Evolutionary conservation across 225 moss, liverwort and hornwort genomes (phyloP).

Genomic region (Physcomitrium patens): DNA sequence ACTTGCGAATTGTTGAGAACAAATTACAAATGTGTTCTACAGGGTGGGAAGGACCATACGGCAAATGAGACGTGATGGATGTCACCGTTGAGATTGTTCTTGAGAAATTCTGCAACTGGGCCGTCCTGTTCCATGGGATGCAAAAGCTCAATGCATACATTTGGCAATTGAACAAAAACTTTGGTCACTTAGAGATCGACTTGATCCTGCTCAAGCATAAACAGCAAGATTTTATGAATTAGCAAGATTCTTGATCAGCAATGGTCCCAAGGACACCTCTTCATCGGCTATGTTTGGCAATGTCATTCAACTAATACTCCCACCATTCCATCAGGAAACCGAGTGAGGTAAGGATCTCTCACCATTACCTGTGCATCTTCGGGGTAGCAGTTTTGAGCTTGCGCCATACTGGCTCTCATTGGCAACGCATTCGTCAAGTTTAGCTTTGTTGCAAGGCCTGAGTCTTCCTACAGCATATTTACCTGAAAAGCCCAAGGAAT

Average conservation of each 20-base stretch:
- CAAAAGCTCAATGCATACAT: slow-evolving; percentile 73
- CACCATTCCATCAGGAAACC: slow-evolving; percentile 77
- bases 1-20: neutral
- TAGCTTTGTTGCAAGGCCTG: slow-evolving; percentile 72
- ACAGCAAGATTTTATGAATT: neutral
- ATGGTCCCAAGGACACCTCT: too few relatives aligned
- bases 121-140: slow-evolving; percentile 64
- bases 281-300: too few relatives aligned
- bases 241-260: too few relatives aligned
- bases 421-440: slow-evolving; percentile 73
- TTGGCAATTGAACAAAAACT: slow-evolving; percentile 75
- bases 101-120: slow-evolving; percentile 67
- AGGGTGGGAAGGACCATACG: slow-evolving; percentile 34
- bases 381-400: slow-evolving; percentile 79
- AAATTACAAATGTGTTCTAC: neutral
- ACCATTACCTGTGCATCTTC: slow-evolving; percentile 68
- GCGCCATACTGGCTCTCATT: slow-evolving; percentile 64
- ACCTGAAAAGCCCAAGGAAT: slow-evolving; percentile 24
- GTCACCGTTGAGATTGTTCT: slow-evolving; percentile 70
- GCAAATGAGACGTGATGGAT: slow-evolving; percentile 80
- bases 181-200: slow-evolving; percentile 58
- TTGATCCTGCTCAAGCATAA: slow-evolving; percentile 48
- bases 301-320: slow-evolving; percentile 77
- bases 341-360: slow-evolving; percentile 81
- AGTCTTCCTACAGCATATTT: slow-evolving; percentile 74